Evolutionary conservation across 2,329 filamentous ascomycete genomes (phyloP).

Genomic region (Colletotrichum echinochloae): DNA sequence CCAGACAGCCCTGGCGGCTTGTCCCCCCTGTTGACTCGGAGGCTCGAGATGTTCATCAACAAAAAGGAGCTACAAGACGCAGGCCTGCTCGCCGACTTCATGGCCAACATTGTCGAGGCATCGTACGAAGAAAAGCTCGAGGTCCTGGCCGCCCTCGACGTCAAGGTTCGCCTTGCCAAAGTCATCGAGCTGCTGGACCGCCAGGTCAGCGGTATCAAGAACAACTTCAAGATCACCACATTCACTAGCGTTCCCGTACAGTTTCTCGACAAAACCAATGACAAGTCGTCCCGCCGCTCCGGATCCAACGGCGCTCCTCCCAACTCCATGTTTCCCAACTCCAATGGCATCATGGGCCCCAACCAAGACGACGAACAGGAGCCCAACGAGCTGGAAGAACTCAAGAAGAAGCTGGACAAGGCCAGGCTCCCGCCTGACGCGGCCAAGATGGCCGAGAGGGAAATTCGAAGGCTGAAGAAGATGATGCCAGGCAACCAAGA

Average conservation of each 20-base stretch:
- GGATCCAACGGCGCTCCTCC: conserved; percentile 38
- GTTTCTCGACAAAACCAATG: conserved; percentile 65
- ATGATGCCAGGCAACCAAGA: conserved; percentile 98
- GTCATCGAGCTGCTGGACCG: conserved; percentile 87
- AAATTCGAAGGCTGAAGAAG: conserved; percentile 88
- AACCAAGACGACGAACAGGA: conserved; percentile 79
- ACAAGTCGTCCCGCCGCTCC: conserved; percentile 42
- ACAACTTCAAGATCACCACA: conserved; percentile 86
- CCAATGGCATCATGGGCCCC: conserved; percentile 51
- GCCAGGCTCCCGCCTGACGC: conserved; percentile 87
- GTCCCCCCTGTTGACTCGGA: conserved; percentile 85
- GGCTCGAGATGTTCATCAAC: conserved; percentile 88
- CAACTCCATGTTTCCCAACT: conserved; percentile 41
- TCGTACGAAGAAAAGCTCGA: conserved; percentile 92
- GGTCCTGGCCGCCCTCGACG: conserved; percentile 82
- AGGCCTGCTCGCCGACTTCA: conserved; percentile 91
- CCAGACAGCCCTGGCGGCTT: conserved; percentile 71
- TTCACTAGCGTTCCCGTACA: conserved; percentile 76
- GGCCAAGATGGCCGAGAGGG: conserved; percentile 88
- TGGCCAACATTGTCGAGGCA: conserved; percentile 91
- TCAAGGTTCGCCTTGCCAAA: conserved; percentile 81
- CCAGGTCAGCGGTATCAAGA: conserved; percentile 86
- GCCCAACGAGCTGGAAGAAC: conserved; percentile 87
- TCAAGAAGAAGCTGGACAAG: conserved; percentile 87
- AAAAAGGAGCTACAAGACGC: conserved; percentile 86